Conservation (phyloP, 2,329 filamentous ascomycete genomes). For the Lachnellula cervina region DNA sequence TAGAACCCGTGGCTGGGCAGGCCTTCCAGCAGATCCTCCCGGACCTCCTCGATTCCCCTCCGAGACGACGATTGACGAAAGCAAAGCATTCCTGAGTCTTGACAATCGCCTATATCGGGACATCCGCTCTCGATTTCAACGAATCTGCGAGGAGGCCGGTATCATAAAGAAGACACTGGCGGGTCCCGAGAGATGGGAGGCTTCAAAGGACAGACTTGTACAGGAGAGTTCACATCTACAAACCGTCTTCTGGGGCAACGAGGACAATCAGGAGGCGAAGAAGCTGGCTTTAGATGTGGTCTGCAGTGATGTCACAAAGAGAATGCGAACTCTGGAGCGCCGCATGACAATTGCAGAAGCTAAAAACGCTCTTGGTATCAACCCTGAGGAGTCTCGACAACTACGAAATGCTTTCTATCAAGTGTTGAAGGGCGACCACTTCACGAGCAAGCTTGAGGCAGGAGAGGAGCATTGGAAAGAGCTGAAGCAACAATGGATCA, state of each 20-base stretch:
- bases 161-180: constrained; percentile 74
- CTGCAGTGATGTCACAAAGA: constrained; percentile 76
- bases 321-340: constrained; percentile 60
- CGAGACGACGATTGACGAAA: constrained; percentile 76
- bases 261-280: constrained; percentile 55
- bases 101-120: constrained; percentile 59
- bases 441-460: constrained; percentile 69
- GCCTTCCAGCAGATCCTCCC: constrained; percentile 61
- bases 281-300: constrained; percentile 71
- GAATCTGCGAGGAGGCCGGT: constrained; percentile 61
- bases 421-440: constrained; percentile 59
- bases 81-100: constrained; percentile 63
- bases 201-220: constrained; percentile 62
- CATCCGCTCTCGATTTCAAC: constrained; percentile 62
- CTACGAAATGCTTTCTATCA: constrained; percentile 62
- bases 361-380: constrained; percentile 66
- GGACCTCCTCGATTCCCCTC: constrained; percentile 72
- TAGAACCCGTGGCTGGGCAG: constrained; percentile 63
- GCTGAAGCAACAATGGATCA: constrained; percentile 65
- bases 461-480: constrained; percentile 67
- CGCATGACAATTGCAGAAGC: constrained; percentile 71
- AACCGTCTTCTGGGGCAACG: constrained; percentile 53
- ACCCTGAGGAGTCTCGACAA: constrained; percentile 61
- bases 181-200: constrained; percentile 69
- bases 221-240: constrained; percentile 60